Evolutionary conservation across 129 eudicot genomes (phyloP), one percentile per base, ranked within the genome.

Genomic region (Centaurea solstitialis): DNA sequence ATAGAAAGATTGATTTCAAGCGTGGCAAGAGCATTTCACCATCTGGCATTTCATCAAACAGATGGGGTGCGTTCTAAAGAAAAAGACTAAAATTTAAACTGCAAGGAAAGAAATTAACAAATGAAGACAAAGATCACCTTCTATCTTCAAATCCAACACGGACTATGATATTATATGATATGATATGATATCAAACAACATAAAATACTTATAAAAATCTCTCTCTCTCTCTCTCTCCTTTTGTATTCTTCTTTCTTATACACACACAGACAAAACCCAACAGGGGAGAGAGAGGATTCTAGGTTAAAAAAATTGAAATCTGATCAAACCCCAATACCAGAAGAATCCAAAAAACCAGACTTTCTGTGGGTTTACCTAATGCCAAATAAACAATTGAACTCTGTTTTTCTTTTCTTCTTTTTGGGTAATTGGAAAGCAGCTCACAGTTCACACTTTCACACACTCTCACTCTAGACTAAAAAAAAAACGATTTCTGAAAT

Each of bases 11-110:
- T 9, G 72, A 61, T 70, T 71, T 70, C 62, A 35, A 79, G 8
- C 35, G 77, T 79, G 83, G 77, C 83, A 79, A 79, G 77, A 79
- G 83, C 83, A 79, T 79, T 79, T 35, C 61, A 79, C 83, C 83
- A 79, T 79, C 77, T 71, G 83, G 71, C 83, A 57, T 23, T 71
- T 57, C 38, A 11, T 70, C 61, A 70, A 45, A 79, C 83, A 79
- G 83, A 79, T 79, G 83, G 35, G 62, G 41, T 20, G 76, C 9
- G 22, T 79, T 71, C 30, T 57, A 53, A 70, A 20, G 76, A 53
- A 79, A 79, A 7, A n/a, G 74, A 20, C 68, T 24, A 78, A 68
- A 12, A n/a, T n/a, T 39, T 17, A 33, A 11, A 35, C 62, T 50
- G 68, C 77, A 79, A 38, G 37, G 5, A 35, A 79, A 38, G 37